Base-by-base conservation (phyloP, 2,329 filamentous ascomycete species). In the Teratosphaeria epicoccoides region DNA sequence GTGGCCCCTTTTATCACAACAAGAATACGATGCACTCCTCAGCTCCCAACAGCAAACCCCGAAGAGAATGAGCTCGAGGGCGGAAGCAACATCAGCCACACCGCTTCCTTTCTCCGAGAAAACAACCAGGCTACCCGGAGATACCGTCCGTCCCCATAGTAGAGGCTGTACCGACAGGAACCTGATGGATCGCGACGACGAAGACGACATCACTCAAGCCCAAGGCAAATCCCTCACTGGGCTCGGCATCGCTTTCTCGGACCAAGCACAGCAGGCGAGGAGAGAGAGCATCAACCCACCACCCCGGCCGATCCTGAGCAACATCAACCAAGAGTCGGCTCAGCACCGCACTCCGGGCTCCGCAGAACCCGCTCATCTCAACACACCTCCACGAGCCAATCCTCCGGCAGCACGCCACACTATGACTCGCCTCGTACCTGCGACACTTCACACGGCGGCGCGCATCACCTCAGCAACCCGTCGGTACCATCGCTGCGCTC, bases 81-180 rank as follows among this genome's bases (percentile, higher is more conserved):
- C 12, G 33, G 33, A 12, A 2, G 17, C 33, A n/a, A 37, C 7
- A 1, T 37, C 33, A n/a, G 14, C 46, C n/a, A 22, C 46, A 29
- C 26, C 46, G 7, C 17, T 6, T 11, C 46, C 46, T 26, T n/a
- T 14, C 25, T 1, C 11, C 46, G n/a, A 11, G 59, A 55, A 63
- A 66, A 33, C 63, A 68, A 47, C 65, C 69, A 2, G 65, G 62
- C 29, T 69, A 71, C 53, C 55, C 65, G 24, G 61, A 67, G 51
- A 59, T 71, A 10, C 61, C 62, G 20, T 68, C 65, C 53, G 66
- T 70, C 46, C 61, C 64, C 33, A 59, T 61, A 43, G 60, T 61
- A 49, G 68, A 69, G 20, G 59, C 63, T 6, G 33, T 2, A 43
- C 52, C 24, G 43, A 54, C 10, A 52, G 3, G 20, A 2, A 7